A percentile compares a stretch with the other conserved stretches of the same genome.
Conservation (phyloP, 208 protist genomes). For the Trichomonas tenax region DNA sequence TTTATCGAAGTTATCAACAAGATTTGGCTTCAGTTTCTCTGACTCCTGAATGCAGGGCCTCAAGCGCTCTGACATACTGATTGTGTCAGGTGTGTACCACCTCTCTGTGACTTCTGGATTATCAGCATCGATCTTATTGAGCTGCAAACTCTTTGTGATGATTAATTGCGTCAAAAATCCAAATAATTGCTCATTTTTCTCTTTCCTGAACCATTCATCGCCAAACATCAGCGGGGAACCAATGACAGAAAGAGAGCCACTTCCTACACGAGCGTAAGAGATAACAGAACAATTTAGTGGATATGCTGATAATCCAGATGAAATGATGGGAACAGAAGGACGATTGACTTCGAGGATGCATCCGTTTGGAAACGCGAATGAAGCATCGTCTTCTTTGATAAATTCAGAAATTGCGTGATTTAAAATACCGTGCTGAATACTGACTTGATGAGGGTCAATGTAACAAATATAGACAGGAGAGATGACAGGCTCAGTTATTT, state of each 20-base stretch:
- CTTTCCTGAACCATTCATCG: not conserved
- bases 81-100: not conserved
- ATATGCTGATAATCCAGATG: not conserved
- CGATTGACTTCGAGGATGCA: not conserved
- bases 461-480: not conserved
- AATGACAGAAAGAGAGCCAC: not conserved
- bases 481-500: not conserved
- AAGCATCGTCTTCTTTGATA: not conserved
- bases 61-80: not conserved
- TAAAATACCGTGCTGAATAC: not conserved
- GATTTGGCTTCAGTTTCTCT: not conserved
- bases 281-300: not conserved
- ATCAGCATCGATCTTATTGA: not conserved
- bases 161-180: not conserved
- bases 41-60: not conserved
- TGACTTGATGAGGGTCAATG: not conserved
- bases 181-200: not conserved
- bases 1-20: not conserved
- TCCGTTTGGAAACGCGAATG: not conserved
- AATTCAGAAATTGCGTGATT: not conserved
- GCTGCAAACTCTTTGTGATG: not conserved
- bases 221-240: not conserved
- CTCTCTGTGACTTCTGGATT: not conserved
- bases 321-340: not conserved
- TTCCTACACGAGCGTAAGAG: not conserved